Percentiles rank a stretch among this genome's conserved stretches.
Conservation (phyloP, 108 stramenopile genomes). For the Asterionellopsis glacialis region DNA sequence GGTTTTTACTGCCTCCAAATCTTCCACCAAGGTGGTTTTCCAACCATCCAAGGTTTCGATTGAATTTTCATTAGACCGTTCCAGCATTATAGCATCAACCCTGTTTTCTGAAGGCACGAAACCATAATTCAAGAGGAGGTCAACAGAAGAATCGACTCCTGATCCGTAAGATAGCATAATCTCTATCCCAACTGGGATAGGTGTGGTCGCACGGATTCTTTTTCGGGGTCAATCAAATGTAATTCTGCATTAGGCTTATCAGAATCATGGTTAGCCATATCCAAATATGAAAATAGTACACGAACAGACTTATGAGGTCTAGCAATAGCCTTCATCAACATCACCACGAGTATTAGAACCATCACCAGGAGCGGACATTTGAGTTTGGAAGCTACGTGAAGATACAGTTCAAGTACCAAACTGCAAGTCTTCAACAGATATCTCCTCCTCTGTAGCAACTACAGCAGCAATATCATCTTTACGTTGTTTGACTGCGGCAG, state of each 20-base stretch:
- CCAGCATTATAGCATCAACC: slow-evolving; percentile 50
- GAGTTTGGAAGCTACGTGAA: slow-evolving; percentile 42
- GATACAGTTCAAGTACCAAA: slow-evolving; percentile 61
- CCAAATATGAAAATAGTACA: slow-evolving; percentile 60
- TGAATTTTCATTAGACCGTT: slow-evolving; percentile 57
- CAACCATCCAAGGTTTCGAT: slow-evolving; percentile 43
- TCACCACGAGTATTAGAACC: slow-evolving; percentile 8
- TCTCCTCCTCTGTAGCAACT: slow-evolving; percentile 19
- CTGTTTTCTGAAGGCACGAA: slow-evolving; percentile 52
- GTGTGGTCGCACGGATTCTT: slow-evolving; percentile 58
- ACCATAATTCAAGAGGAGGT: slow-evolving; percentile 63
- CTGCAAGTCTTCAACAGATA: slow-evolving; percentile 51
- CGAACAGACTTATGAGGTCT: slow-evolving; percentile 37
- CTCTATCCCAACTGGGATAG: slow-evolving; percentile 58
- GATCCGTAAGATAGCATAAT: slow-evolving; percentile 52
- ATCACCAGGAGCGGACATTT: slow-evolving; percentile 17
- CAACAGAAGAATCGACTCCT: slow-evolving; percentile 53
- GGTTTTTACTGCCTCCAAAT: slow-evolving; percentile 25
- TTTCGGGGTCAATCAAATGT: slow-evolving; percentile 66
- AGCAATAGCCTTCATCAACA: slow-evolving; percentile 37
- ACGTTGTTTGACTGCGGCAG: slow-evolving; percentile 36
- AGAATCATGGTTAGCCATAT: slow-evolving; percentile 63
- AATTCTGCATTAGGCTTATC: slow-evolving; percentile 50
- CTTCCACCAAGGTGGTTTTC: slow-evolving; percentile 72
- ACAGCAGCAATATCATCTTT: slow-evolving; percentile 28